phyloP scores from a whole-genome alignment of 1,284 basidiomycete species.

The Microbotryum intermedium region DNA sequence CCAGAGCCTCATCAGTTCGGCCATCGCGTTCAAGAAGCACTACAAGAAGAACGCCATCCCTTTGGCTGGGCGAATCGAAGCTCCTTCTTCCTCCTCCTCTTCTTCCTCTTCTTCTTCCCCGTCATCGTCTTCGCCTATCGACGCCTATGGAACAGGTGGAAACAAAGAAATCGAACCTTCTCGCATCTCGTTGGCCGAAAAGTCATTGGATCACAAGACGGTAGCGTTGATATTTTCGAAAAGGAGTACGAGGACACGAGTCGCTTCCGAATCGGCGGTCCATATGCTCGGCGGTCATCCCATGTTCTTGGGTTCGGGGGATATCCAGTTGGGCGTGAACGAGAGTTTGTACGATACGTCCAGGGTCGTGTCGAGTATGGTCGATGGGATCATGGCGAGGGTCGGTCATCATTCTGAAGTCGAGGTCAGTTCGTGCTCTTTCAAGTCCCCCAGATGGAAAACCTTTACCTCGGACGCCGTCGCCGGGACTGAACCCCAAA shows the following conservation, averaged over 20 bases:
- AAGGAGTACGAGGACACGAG: constrained; percentile 81
- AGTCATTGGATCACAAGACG: constrained; percentile 54
- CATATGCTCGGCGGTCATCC: constrained; percentile 75
- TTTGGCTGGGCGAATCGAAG: constrained; percentile 3
- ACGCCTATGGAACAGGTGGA: no score
- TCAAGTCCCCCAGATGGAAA: background rate
- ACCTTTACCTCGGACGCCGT: no score
- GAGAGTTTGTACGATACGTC: constrained; percentile 79
- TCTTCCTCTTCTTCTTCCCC: no score
- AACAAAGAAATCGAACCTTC: no score
- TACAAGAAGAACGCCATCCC: constrained; percentile 29
- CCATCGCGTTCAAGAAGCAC: constrained; percentile 38
- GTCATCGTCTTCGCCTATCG: no score
- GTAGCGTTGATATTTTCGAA: constrained; percentile 89
- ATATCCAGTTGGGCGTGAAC: constrained; percentile 95
- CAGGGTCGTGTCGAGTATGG: constrained; percentile 78
- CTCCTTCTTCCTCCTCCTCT: no score
- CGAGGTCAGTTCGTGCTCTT: constrained; percentile 52
- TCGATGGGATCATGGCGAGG: constrained; percentile 92
- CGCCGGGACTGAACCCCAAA: background rate
- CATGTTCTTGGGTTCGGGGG: constrained; percentile 80
- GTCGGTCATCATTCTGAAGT: constrained; percentile 87
- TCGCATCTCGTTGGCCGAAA: background rate
- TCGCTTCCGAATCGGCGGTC: constrained; percentile 76
- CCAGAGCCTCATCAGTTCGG: constrained; percentile 32